Percentiles rank a stretch among this genome's conserved stretches.
Evolutionary conservation across 2,329 filamentous ascomycete species (phyloP).

Genomic region (Diaporthe humulicola): DNA sequence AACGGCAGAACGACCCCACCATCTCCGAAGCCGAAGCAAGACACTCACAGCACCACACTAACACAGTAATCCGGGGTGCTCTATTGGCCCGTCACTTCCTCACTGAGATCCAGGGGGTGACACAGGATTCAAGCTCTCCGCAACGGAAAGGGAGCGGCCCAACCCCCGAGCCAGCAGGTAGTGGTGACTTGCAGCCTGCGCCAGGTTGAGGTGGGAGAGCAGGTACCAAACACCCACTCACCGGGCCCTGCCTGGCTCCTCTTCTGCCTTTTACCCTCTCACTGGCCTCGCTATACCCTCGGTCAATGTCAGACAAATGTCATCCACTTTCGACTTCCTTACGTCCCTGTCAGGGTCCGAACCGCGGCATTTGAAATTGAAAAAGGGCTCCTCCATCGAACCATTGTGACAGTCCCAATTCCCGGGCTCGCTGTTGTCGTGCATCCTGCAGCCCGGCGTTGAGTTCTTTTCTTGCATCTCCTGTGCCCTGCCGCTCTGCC

Average conservation of each 20-base stretch:
- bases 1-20: neutral
- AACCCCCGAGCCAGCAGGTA: conserved; percentile 4
- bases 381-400: conserved; percentile 20
- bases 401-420: neutral
- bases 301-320: conserved; percentile 29
- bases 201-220: rapidly evolving
- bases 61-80: conserved; percentile 21
- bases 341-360: neutral
- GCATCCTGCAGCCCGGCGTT: neutral
- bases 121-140: neutral
- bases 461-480: neutral
- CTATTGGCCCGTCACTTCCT: conserved; percentile 15
- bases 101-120: conserved; percentile 2
- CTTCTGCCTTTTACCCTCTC: neutral
- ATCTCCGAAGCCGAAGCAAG: conserved; percentile 11
- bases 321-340: conserved; percentile 19
- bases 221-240: neutral
- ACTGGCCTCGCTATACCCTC: neutral
- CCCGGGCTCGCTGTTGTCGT: neutral
- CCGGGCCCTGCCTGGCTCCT: neutral
- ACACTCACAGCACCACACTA: neutral
- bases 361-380: conserved; percentile 14
- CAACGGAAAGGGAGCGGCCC: conserved; percentile 11
- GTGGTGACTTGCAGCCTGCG: neutral
- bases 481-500: neutral